Evolutionary conservation across 352 stramenopile genomes (phyloP).

Genomic region (Pythium chondricola): DNA sequence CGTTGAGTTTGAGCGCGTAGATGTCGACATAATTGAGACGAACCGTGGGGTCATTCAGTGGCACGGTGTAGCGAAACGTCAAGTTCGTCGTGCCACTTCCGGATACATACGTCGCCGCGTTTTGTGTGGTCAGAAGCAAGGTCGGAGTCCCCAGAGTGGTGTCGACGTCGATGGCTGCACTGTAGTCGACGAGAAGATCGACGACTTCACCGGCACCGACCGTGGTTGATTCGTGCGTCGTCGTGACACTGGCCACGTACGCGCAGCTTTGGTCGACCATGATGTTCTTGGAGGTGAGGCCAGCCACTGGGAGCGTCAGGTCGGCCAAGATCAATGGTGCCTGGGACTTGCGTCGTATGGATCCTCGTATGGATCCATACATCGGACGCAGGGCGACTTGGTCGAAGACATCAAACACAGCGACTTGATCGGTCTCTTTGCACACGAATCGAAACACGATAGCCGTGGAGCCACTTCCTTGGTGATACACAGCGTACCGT

Average conservation of each 20-base stretch:
- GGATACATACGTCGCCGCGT: slow-evolving; percentile 33
- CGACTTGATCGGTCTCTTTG: slow-evolving; percentile 24
- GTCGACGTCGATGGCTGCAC: slow-evolving; percentile 36
- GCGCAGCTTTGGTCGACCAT: slow-evolving; percentile 45
- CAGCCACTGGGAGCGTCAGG: slow-evolving; percentile 29
- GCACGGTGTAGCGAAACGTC: slow-evolving; percentile 49
- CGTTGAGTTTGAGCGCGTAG: slow-evolving; percentile 41
- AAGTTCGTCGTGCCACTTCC: slow-evolving; percentile 33
- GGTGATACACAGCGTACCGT: slow-evolving; percentile 34
- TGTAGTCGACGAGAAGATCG: slow-evolving; percentile 49
- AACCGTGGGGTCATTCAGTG: slow-evolving; percentile 22
- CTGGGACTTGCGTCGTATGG: slow-evolving; percentile 37
- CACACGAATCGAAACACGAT: slow-evolving; percentile 48
- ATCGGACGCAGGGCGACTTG: slow-evolving; percentile 28
- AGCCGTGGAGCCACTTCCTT: slow-evolving; percentile 37
- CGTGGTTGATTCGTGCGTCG: slow-evolving; percentile 40
- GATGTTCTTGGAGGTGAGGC: slow-evolving; percentile 48
- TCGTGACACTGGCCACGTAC: slow-evolving; percentile 26
- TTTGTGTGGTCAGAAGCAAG: slow-evolving; percentile 34
- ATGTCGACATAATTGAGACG: slow-evolving; percentile 33
- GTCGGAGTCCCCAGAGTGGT: slow-evolving; percentile 24
- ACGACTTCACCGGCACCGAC: slow-evolving; percentile 53
- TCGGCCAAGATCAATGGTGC: slow-evolving; percentile 31
- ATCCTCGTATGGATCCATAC: slow-evolving; percentile 35
- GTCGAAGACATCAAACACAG: slow-evolving; percentile 37